phyloP scores from a whole-genome alignment of 441 rosid genomes.

The Biscutella laevigata region DNA sequence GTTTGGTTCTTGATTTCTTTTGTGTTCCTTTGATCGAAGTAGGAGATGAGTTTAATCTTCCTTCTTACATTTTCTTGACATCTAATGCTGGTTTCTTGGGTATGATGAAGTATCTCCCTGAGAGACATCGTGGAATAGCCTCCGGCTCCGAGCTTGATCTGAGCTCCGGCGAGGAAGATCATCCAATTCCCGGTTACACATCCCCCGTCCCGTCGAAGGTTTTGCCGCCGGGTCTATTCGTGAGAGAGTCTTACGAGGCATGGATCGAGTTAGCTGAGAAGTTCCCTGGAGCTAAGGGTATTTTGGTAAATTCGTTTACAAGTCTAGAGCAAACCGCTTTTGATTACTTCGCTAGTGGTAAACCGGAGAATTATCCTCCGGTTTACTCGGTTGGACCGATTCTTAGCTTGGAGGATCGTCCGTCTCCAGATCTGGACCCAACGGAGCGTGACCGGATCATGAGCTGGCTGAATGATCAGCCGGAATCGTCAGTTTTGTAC shows the following conservation, averaged over 20 bases:
- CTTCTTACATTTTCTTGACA: constrained; percentile 19
- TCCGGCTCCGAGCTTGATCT: constrained; percentile 6
- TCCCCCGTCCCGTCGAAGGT: constrained; percentile 15
- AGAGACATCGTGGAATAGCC: constrained; percentile 1
- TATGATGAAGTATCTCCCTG: constrained; percentile 26
- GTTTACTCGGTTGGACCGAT: constrained; percentile 37
- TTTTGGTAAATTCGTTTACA: constrained; percentile 39
- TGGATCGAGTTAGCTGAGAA: constrained; percentile 24
- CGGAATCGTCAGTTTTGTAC: constrained; percentile 34
- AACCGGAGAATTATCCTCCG: constrained; percentile 15
- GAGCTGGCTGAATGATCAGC: constrained; percentile 45
- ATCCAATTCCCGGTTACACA: constrained; percentile 8
- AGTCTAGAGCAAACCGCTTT: constrained; percentile 37
- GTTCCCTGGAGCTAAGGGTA: constrained; percentile 32
- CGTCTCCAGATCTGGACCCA: background rate
- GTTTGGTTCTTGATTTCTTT: constrained; percentile 25
- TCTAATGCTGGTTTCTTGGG: constrained; percentile 10
- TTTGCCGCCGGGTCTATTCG: constrained; percentile 20
- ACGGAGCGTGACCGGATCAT: constrained; percentile 12
- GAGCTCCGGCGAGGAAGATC: constrained; percentile 6
- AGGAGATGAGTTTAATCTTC: constrained; percentile 14
- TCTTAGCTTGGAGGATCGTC: constrained; percentile 22
- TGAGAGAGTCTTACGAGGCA: constrained; percentile 21
- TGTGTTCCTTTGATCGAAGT: constrained; percentile 23
- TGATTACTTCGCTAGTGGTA: constrained; percentile 10